These are phyloP conservation scores for Bothriochloa decipiens DNA, from an alignment of 176 grass and related monocot species.

Conservation along the genomic window DNA sequence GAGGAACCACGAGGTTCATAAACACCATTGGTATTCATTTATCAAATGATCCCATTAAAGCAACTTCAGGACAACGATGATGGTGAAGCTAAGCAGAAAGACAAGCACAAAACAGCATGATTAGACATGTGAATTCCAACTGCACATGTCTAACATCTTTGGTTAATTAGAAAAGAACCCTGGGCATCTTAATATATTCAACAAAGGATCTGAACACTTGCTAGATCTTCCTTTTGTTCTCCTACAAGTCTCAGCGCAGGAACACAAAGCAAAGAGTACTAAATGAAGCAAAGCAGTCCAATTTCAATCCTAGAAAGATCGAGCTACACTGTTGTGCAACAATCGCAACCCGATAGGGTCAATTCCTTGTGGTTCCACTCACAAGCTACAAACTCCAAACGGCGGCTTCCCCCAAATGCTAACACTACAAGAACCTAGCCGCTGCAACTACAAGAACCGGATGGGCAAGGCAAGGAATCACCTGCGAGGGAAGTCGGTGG, in stretches of 20 bases:
- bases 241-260: background rate
- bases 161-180: background rate
- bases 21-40: background rate
- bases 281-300: background rate
- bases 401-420: background rate
- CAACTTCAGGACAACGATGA: background rate
- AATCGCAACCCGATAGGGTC: background rate
- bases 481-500: constrained; percentile 84
- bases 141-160: background rate
- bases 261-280: background rate
- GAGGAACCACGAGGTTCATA: background rate
- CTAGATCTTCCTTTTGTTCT: background rate
- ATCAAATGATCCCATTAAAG: background rate
- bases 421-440: too few relatives aligned
- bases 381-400: background rate
- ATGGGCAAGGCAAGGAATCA: constrained; percentile 12
- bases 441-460: background rate
- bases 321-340: background rate
- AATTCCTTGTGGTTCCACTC: background rate
- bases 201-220: background rate
- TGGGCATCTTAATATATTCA: background rate
- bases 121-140: background rate
- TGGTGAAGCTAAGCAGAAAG: background rate
- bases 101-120: background rate
- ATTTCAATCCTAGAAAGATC: background rate